These are phyloP conservation scores for Cerrena zonata DNA, from an alignment of 1,284 basidiomycete genomes.

Conservation along the genomic window DNA sequence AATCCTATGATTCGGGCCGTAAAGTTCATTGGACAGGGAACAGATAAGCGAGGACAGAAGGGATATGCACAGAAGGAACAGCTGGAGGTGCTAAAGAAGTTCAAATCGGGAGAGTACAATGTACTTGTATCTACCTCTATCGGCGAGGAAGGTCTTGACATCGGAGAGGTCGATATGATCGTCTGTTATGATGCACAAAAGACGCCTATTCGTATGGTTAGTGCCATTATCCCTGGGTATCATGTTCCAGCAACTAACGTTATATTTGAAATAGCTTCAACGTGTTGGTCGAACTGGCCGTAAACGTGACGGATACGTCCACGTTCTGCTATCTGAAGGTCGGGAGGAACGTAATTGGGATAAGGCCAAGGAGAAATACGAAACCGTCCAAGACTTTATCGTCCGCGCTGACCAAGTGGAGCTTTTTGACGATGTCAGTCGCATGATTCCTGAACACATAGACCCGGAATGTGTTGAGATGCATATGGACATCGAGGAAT, in stretches of 20 bases:
- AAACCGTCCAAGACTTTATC: constrained; percentile 86
- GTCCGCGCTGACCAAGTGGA: constrained; percentile 82
- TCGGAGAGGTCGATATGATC: constrained; percentile 97
- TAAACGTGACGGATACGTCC: constrained; percentile 84
- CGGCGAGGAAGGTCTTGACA: constrained; percentile 98
- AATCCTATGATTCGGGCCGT: constrained; percentile 71
- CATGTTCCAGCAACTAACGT: background rate
- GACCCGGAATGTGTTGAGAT: constrained; percentile 78
- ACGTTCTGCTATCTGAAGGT: constrained; percentile 87
- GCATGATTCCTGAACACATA: constrained; percentile 75
- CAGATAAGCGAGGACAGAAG: constrained; percentile 79
- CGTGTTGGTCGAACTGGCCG: constrained; percentile 93
- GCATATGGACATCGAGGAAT: constrained; percentile 73
- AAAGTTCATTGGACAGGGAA: constrained; percentile 87
- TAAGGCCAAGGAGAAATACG: constrained; percentile 83
- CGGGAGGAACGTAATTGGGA: constrained; percentile 91
- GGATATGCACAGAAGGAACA: constrained; percentile 92
- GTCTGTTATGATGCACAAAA: constrained; percentile 96
- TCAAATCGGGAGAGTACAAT: constrained; percentile 85
- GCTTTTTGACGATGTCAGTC: constrained; percentile 86
- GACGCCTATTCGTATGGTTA: constrained; percentile 91
- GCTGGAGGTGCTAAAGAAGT: constrained; percentile 76
- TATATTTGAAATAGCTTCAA: constrained; percentile 66
- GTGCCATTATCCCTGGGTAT: constrained; percentile 19
- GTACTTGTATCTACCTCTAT: constrained; percentile 95